A percentile compares a stretch with the other conserved stretches of the same genome.
Conservation (phyloP, 1,284 basidiomycete species). For the Puccinia hordei region DNA sequence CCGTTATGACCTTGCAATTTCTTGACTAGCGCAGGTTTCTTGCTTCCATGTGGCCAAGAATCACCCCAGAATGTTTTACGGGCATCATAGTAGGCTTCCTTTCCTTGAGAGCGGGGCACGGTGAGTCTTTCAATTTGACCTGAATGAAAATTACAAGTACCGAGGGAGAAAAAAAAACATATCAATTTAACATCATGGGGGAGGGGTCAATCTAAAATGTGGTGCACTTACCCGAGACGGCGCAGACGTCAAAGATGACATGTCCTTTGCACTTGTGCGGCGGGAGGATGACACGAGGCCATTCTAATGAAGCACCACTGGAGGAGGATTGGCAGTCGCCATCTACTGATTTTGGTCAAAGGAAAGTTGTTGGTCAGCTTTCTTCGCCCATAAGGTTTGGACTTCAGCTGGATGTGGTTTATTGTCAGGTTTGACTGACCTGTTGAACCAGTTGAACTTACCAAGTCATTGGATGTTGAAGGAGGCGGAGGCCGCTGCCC, state of each 20-base stretch:
- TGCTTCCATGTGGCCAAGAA: slow-evolving; percentile 74
- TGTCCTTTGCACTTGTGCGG: slow-evolving; percentile 91
- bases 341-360: not conserved
- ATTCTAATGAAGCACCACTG: slow-evolving; percentile 60
- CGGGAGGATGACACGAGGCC: slow-evolving; percentile 87
- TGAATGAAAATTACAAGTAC: not conserved
- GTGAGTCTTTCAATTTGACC: slow-evolving; percentile 87
- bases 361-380: not conserved
- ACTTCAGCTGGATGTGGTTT: not conserved
- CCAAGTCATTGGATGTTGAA: not conserved
- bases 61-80: slow-evolving; percentile 93
- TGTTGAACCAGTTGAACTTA: not conserved
- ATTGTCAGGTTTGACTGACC: not conserved
- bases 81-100: slow-evolving; percentile 91
- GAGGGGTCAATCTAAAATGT: not conserved
- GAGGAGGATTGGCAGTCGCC: not conserved
- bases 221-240: slow-evolving; percentile 68
- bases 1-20: slow-evolving; percentile 10
- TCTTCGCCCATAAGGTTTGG: not conserved
- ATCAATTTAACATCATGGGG: slow-evolving; percentile 15
- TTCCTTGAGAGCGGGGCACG: slow-evolving; percentile 86
- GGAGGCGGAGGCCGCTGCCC: slow-evolving; percentile 68
- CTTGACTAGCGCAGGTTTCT: slow-evolving; percentile 32
- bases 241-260: slow-evolving; percentile 87
- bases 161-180: not conserved